Conservation (phyloP, 208 protist species). For the Giardia muris region DNA sequence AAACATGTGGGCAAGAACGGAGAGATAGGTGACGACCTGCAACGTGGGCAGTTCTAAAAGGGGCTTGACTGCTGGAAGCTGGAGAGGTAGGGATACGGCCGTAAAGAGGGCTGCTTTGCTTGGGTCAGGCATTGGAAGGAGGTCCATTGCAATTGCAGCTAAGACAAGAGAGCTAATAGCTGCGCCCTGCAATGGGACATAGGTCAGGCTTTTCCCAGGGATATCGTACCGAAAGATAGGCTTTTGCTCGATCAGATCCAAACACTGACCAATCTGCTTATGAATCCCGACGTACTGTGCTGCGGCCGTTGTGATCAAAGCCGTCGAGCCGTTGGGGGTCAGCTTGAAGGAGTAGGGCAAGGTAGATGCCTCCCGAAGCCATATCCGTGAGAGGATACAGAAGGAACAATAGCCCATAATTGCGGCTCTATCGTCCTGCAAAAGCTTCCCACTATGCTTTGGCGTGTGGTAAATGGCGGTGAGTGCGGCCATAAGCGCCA, state of each 20-base stretch:
- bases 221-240: conserved; percentile 2
- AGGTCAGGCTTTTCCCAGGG: not conserved
- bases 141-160: not conserved
- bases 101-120: too few species aligned
- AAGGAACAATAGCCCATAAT: not conserved
- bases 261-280: not conserved
- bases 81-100: too few species aligned
- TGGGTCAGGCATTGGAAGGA: not conserved
- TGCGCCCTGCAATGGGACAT: not conserved
- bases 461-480: too few species aligned
- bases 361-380: not conserved
- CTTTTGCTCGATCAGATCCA: not conserved
- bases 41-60: too few species aligned
- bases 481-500: too few species aligned
- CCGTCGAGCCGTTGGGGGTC: not conserved
- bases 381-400: not conserved
- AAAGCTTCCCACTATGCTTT: too few species aligned
- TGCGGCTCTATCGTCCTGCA: not conserved
- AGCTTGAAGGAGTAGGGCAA: not conserved
- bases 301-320: too few species aligned
- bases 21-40: too few species aligned
- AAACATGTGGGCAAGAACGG: too few species aligned
- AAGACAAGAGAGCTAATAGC: not conserved
- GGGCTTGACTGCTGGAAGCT: too few species aligned
- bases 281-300: too few species aligned